These are phyloP conservation scores for Lumnitzera littorea DNA, from an alignment of 345 rosid species.

Conservation along the genomic window DNA sequence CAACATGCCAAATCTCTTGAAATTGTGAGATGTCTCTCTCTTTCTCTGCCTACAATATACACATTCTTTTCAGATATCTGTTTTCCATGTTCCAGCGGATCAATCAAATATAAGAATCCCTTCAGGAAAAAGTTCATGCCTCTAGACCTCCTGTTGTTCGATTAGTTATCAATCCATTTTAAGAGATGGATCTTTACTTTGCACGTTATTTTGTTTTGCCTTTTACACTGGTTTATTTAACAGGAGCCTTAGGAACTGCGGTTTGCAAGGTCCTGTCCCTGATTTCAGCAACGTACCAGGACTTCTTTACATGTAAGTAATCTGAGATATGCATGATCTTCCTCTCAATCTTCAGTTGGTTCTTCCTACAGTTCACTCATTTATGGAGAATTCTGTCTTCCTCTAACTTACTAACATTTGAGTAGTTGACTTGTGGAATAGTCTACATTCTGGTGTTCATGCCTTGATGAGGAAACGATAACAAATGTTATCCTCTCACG, in stretches of 20 bases:
- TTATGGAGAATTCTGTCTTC: background rate
- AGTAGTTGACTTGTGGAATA: too few relatives aligned
- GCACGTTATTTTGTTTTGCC: background rate
- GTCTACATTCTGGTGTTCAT: too few relatives aligned
- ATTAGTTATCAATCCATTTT: too few relatives aligned
- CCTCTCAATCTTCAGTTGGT: background rate
- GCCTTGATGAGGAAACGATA: too few relatives aligned
- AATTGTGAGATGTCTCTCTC: conserved; percentile 53
- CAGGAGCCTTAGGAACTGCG: conserved; percentile 93
- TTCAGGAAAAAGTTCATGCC: too few relatives aligned
- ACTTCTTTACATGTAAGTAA: conserved; percentile 80
- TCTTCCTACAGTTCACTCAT: background rate
- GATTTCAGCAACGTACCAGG: conserved; percentile 59
- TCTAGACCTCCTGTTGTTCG: too few relatives aligned
- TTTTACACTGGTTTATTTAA: conserved; percentile 10
- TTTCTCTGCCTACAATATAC: background rate
- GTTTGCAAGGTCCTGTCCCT: conserved; percentile 77
- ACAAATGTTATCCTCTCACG: background rate
- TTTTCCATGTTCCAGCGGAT: background rate
- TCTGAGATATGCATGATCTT: background rate
- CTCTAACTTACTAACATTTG: too few relatives aligned
- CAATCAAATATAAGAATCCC: background rate
- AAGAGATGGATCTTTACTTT: background rate
- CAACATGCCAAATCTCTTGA: conserved; percentile 68
- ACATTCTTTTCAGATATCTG: conserved; percentile 1